phyloP scores from a whole-genome alignment of 2,329 filamentous ascomycete species.

The Emericellopsis cladophorae region DNA sequence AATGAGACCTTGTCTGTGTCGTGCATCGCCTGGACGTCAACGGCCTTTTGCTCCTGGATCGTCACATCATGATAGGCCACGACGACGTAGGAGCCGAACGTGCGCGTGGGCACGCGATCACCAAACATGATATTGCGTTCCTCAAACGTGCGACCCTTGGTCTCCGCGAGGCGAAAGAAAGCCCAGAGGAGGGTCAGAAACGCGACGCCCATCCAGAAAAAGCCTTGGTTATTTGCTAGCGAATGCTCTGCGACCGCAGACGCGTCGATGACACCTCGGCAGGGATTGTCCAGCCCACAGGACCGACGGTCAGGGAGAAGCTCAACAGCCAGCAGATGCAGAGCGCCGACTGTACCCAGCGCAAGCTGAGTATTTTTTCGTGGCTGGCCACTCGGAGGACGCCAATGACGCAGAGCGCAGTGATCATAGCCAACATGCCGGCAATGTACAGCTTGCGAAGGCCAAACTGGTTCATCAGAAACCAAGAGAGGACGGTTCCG shows the following conservation, averaged over 20 bases:
- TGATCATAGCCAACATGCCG: slow-evolving; percentile 19
- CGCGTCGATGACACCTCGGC: slow-evolving; percentile 22
- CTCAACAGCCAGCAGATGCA: slow-evolving; percentile 23
- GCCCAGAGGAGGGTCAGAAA: background rate
- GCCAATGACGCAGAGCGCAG: slow-evolving; percentile 22
- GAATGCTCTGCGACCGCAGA: slow-evolving; percentile 10
- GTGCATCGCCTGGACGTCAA: too few species aligned
- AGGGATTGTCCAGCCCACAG: slow-evolving; percentile 23
- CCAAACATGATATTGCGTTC: slow-evolving; percentile 17
- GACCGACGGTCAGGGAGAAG: slow-evolving; percentile 23
- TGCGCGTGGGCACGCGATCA: background rate
- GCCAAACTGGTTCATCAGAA: slow-evolving; percentile 20
- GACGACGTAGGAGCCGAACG: background rate
- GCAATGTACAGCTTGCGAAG: slow-evolving; percentile 22
- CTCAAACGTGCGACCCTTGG: slow-evolving; percentile 14
- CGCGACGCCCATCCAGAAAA: slow-evolving; percentile 1
- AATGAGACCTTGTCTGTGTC: too few species aligned
- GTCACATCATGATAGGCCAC: background rate
- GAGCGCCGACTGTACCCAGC: slow-evolving; percentile 18
- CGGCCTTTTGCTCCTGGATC: too few species aligned
- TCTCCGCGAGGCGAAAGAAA: slow-evolving; percentile 16
- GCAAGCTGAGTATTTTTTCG: slow-evolving; percentile 15
- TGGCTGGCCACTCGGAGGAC: slow-evolving; percentile 16
- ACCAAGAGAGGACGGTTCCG: slow-evolving; percentile 22
- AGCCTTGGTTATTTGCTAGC: slow-evolving; percentile 7